These are phyloP conservation scores for Globisporangium irregulare DNA, from an alignment of 352 stramenopile genomes.

Conservation along the genomic window DNA sequence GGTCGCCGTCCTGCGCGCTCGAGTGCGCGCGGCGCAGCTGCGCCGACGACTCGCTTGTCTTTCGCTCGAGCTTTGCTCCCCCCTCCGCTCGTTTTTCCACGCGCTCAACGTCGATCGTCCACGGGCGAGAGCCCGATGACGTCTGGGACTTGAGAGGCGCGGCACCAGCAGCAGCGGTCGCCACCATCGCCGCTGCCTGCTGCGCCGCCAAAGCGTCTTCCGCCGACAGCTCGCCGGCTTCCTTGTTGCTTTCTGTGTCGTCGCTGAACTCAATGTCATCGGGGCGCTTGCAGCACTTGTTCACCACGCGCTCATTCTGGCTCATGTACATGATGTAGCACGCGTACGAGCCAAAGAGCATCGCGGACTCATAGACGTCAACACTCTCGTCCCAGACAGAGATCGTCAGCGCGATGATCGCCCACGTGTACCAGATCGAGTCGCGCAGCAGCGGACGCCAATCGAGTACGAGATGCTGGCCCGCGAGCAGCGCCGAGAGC, in stretches of 20 bases:
- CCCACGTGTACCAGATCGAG: conserved; percentile 72
- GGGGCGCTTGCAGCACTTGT: conserved; percentile 50
- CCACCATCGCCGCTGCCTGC: neutral
- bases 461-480: conserved; percentile 63
- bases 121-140: conserved; percentile 20
- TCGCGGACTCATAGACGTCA: conserved; percentile 48
- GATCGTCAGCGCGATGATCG: conserved; percentile 52
- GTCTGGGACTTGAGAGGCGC: conserved; percentile 6
- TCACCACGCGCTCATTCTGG: conserved; percentile 59
- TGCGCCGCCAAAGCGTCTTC: conserved; percentile 14
- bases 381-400: conserved; percentile 63
- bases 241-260: conserved; percentile 11
- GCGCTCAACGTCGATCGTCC: conserved; percentile 37
- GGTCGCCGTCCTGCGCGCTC: conserved; percentile 4
- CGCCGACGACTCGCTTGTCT: conserved; percentile 20
- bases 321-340: conserved; percentile 79
- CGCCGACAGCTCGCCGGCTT: conserved; percentile 11
- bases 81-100: neutral
- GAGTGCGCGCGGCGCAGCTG: conserved; percentile 13
- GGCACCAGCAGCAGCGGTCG: neutral
- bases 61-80: neutral
- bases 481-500: conserved; percentile 63
- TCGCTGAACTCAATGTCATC: conserved; percentile 23
- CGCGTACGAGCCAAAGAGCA: conserved; percentile 65
- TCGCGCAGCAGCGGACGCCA: conserved; percentile 80